phyloP scores from a whole-genome alignment of 257 asterid genomes.

The Solanum chmielewskii region DNA sequence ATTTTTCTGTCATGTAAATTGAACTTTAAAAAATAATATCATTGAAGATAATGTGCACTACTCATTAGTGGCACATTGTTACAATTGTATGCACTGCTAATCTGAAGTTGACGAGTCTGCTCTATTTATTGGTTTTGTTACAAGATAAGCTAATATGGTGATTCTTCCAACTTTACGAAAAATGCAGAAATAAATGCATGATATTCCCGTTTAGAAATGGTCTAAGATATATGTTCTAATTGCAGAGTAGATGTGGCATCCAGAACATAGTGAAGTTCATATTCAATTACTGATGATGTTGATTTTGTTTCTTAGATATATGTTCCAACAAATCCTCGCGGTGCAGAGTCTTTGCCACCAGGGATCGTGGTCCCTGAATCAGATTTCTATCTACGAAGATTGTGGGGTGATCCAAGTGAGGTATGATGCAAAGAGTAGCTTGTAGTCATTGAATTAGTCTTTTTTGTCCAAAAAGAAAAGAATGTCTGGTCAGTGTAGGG shows the following conservation, averaged over 20 bases:
- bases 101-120: not conserved
- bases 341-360: slow-evolving; percentile 96
- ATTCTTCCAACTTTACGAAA: not conserved
- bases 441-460: not conserved
- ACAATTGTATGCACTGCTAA: not conserved
- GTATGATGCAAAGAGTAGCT: slow-evolving; percentile 17
- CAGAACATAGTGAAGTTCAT: not conserved
- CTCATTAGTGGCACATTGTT: not conserved
- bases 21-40: not conserved
- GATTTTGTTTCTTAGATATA: slow-evolving; percentile 39
- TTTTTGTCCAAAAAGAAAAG: not conserved
- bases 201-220: not conserved
- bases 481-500: not conserved
- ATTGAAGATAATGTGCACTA: not conserved
- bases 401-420: slow-evolving; percentile 99
- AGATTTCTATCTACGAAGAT: slow-evolving; percentile 79
- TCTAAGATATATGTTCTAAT: not conserved
- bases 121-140: not conserved
- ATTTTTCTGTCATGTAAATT: not conserved
- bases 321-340: slow-evolving; percentile 96
- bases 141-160: not conserved
- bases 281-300: not conserved
- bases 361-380: slow-evolving; percentile 91
- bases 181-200: not conserved
- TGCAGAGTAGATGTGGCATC: not conserved